phyloP scores from a whole-genome alignment of 176 grass and related monocot genomes.

The Musa beccarii region DNA sequence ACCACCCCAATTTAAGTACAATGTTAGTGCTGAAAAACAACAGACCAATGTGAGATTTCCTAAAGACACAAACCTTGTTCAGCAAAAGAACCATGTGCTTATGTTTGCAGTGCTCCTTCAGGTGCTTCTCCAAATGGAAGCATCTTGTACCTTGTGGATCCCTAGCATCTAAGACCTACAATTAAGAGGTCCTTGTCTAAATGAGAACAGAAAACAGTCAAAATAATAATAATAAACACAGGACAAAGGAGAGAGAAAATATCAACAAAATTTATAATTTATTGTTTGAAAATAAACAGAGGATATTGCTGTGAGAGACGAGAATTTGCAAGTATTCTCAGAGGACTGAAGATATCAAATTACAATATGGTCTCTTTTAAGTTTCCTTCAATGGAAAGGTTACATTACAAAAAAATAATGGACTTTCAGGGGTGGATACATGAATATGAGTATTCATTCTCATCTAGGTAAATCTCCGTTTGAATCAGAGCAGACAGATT shows the following conservation, averaged over 20 bases:
- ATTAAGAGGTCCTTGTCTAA: not conserved
- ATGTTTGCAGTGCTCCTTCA: conserved; percentile 82
- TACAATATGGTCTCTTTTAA: not conserved
- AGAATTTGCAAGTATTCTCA: not conserved
- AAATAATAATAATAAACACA: not conserved
- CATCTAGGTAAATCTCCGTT: not conserved
- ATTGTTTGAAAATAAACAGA: too few relatives aligned
- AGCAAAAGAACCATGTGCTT: conserved; percentile 91
- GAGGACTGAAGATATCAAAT: not conserved
- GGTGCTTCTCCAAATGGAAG: conserved; percentile 87
- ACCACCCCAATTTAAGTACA: conserved; percentile 2
- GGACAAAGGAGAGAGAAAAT: not conserved
- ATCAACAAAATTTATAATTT: not conserved
- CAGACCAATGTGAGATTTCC: not conserved
- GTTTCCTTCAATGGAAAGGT: not conserved
- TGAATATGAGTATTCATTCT: not conserved
- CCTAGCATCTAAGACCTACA: conserved; percentile 83
- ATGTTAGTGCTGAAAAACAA: not conserved
- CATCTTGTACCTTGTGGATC: conserved; percentile 95
- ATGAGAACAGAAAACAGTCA: conserved; percentile 5
- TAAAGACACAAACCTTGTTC: conserved; percentile 52
- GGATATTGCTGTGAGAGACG: not conserved
- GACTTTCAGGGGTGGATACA: not conserved
- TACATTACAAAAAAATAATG: too few relatives aligned
- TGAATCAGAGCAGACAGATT: not conserved